These are phyloP conservation scores for Straminergon stramineum DNA, from an alignment of 225 moss, liverwort and hornwort species.

Conservation along the genomic window DNA sequence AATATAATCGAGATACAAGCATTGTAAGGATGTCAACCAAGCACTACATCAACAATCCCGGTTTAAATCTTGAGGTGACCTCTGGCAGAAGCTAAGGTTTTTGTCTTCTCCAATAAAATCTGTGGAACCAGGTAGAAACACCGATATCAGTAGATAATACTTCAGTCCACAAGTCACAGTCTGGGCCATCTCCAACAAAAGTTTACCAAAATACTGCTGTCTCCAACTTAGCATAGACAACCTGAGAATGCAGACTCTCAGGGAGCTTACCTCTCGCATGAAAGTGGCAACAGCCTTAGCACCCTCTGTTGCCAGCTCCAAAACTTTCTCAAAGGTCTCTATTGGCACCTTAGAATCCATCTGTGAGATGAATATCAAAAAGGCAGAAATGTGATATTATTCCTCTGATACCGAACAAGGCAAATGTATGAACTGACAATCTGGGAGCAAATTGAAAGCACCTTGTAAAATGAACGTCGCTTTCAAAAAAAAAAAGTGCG, in stretches of 20 bases:
- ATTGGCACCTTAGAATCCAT: conserved; percentile 86
- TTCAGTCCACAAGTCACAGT: not conserved
- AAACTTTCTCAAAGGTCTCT: conserved; percentile 82
- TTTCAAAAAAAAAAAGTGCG: not conserved
- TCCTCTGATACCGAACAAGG: not conserved
- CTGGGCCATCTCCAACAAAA: not conserved
- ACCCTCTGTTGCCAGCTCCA: conserved; percentile 87
- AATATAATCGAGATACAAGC: not conserved
- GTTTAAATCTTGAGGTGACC: conserved; percentile 50
- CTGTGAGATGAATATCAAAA: conserved; percentile 14
- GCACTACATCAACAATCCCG: not conserved
- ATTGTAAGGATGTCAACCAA: not conserved
- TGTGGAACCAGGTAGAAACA: conserved; percentile 15
- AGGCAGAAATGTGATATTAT: not conserved
- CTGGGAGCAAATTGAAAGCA: not conserved
- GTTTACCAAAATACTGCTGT: not conserved
- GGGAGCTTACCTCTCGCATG: conserved; percentile 53
- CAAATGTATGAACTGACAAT: not conserved
- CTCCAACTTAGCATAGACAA: not conserved
- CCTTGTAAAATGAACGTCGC: not conserved
- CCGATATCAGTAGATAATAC: not conserved
- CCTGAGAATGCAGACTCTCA: not conserved
- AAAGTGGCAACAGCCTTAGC: conserved; percentile 72
- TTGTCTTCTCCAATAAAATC: conserved; percentile 77
- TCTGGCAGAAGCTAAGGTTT: conserved; percentile 60